Conservation (phyloP, 2,329 filamentous ascomycete species). For the Sarocladiaceae sp. region DNA sequence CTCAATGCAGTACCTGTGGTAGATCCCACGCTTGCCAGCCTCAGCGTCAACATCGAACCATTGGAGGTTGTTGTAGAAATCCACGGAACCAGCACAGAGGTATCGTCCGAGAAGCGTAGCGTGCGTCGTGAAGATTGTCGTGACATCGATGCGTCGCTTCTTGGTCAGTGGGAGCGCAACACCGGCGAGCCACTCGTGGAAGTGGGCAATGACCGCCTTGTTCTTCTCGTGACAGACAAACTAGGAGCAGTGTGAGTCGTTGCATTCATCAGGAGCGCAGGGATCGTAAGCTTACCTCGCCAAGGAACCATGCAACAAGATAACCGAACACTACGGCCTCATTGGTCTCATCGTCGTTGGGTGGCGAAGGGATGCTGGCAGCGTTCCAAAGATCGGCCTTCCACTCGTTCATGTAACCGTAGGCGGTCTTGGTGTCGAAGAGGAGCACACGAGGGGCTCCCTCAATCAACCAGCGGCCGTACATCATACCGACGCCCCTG, state of each 20-base stretch:
- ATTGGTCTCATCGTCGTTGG: constrained; percentile 89
- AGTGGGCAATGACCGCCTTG: constrained; percentile 91
- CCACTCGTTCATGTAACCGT: constrained; percentile 90
- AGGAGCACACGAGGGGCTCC: constrained; percentile 89
- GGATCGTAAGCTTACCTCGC: constrained; percentile 62
- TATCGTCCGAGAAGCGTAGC: constrained; percentile 93
- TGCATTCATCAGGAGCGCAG: not conserved
- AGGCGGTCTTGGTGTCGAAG: constrained; percentile 91
- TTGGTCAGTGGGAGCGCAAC: constrained; percentile 88
- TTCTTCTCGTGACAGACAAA: constrained; percentile 91
- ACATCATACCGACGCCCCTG: constrained; percentile 81
- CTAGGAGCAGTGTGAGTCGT: constrained; percentile 37
- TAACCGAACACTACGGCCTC: constrained; percentile 98
- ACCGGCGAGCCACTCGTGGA: constrained; percentile 97
- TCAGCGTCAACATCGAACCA: constrained; percentile 95
- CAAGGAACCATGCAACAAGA: constrained; percentile 93
- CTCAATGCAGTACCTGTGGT: constrained; percentile 97
- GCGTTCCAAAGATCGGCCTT: constrained; percentile 92
- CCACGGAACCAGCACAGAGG: constrained; percentile 92
- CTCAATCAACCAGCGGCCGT: constrained; percentile 96
- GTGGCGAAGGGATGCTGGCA: constrained; percentile 88
- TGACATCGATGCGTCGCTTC: constrained; percentile 91
- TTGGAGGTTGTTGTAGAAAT: constrained; percentile 99
- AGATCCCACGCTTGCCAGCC: constrained; percentile 95
- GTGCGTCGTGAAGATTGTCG: constrained; percentile 97